These are phyloP conservation scores for Puccinia coronata DNA, from an alignment of 1,284 basidiomycete species.

Conservation along the genomic window DNA sequence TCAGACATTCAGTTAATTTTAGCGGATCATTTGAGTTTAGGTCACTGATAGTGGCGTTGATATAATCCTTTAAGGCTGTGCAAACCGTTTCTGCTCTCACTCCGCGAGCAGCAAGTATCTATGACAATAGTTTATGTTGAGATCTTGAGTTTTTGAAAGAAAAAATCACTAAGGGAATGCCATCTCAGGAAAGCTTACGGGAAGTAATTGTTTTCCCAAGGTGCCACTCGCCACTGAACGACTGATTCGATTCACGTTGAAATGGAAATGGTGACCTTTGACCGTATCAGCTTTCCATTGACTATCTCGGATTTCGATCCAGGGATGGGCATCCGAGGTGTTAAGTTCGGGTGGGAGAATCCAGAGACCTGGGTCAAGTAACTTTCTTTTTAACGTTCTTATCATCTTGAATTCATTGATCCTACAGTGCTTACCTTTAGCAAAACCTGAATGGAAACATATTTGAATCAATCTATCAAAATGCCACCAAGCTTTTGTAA, in stretches of 20 bases:
- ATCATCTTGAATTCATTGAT: neutral
- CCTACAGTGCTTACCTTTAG: slow-evolving; percentile 25
- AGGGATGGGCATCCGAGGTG: neutral
- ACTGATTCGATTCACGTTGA: slow-evolving; percentile 39
- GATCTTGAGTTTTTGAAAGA: too few species aligned
- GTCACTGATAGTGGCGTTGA: neutral
- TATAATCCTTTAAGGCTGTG: slow-evolving; percentile 2
- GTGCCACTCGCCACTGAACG: neutral
- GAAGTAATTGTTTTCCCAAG: slow-evolving; percentile 35
- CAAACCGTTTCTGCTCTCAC: neutral
- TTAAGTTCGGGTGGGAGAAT: slow-evolving; percentile 5
- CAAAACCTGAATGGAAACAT: slow-evolving; percentile 18
- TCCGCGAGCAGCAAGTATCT: slow-evolving; percentile 23
- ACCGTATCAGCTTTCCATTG: slow-evolving; percentile 35
- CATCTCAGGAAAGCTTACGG: slow-evolving; percentile 11
- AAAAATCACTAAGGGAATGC: neutral
- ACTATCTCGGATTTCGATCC: too few species aligned
- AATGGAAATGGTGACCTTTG: neutral
- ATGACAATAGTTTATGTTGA: neutral
- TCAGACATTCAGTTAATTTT: neutral
- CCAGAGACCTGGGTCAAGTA: slow-evolving; percentile 24
- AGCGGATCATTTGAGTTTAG: slow-evolving; percentile 25
- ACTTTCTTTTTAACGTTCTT: neutral
- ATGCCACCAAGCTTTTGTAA: neutral
- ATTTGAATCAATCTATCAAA: neutral